Evolutionary conservation across 2,329 filamentous ascomycete genomes (phyloP), one percentile per base, ranked within the genome.

Genomic region (Colletotrichum higginsianum): DNA sequence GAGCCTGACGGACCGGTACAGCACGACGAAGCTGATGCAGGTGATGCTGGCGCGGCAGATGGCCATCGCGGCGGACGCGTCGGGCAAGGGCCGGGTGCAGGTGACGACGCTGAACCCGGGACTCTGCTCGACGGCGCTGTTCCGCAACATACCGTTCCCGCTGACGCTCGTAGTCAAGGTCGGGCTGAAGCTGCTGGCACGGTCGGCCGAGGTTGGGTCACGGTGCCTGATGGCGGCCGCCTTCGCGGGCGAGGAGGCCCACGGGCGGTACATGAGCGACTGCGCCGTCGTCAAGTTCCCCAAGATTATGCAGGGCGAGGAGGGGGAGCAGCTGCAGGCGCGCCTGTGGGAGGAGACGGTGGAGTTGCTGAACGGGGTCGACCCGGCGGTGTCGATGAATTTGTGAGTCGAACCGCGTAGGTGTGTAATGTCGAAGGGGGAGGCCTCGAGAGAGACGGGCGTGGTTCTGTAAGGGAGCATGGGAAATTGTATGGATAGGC

Each of bases 281-380:
- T 81, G 80, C 16, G 67, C 72, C 35, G 67, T 82, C 21, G 70
- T 74, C 40, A 53, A 60, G 30, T 73, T 74, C 58, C 77, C 79
- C 6, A 61, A 66, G 12, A 49, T 73, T 7, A 78, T 81, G 76
- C 63, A 74, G 8, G 78, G 84, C 6, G 76, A 80, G 6, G 79
- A 84, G 44, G 85, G 84, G 0, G 74, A 76, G 47, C 64, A 77
- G 62, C 70, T 78, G 64, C 83, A 82, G 68, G 75, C 76, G 56
- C 81, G 77, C 68, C 76, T 85, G 3, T 87, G 81, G 76, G 78
- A 75, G 18, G 84, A 88, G 78, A 73, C 87, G 74, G 57, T 83
- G 72, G 80, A 74, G 13, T 77, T 84, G 23, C 65, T 88, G 40
- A 84, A 87, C 61, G 78, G 62, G 3, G 80, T 87, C 42, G 79